These are phyloP conservation scores for Colletotrichum chlorophyti DNA, from an alignment of 2,329 filamentous ascomycete genomes.

Conservation along the genomic window DNA sequence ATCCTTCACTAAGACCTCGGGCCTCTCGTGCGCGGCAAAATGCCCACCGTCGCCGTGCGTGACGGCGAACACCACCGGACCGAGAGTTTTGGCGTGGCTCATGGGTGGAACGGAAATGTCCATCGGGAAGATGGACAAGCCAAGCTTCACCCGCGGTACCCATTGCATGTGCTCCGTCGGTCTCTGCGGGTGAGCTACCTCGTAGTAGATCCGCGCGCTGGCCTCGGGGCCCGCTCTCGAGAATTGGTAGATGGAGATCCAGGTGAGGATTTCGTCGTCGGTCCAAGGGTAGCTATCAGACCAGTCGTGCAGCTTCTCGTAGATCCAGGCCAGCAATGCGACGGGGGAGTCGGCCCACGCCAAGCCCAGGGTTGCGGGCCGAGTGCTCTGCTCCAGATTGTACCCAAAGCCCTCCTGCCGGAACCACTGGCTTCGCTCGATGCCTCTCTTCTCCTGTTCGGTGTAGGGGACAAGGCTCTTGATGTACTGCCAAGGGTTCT, in stretches of 20 bases:
- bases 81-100: constrained; percentile 64
- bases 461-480: constrained; percentile 63
- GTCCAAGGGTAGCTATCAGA: constrained; percentile 76
- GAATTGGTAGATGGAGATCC: constrained; percentile 78
- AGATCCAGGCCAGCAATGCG: constrained; percentile 77
- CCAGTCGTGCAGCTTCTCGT: constrained; percentile 83
- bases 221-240: constrained; percentile 73
- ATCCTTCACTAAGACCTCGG: constrained; percentile 59
- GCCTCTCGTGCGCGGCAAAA: constrained; percentile 67
- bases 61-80: constrained; percentile 64
- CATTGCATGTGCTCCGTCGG: constrained; percentile 34
- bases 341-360: constrained; percentile 73
- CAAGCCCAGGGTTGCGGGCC: constrained; percentile 77
- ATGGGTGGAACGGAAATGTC: constrained; percentile 62
- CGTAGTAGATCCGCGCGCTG: constrained; percentile 75
- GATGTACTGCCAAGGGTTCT: constrained; percentile 63
- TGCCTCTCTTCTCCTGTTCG: constrained; percentile 55
- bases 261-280: constrained; percentile 78
- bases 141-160: constrained; percentile 46
- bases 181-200: constrained; percentile 54
- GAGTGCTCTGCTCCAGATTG: constrained; percentile 65
- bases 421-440: constrained; percentile 65
- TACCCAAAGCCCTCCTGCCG: constrained; percentile 63
- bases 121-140: constrained; percentile 62
- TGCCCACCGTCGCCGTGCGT: constrained; percentile 61